Conservation (phyloP, 169 alveolate species). For the Plasmodium adleri region DNA sequence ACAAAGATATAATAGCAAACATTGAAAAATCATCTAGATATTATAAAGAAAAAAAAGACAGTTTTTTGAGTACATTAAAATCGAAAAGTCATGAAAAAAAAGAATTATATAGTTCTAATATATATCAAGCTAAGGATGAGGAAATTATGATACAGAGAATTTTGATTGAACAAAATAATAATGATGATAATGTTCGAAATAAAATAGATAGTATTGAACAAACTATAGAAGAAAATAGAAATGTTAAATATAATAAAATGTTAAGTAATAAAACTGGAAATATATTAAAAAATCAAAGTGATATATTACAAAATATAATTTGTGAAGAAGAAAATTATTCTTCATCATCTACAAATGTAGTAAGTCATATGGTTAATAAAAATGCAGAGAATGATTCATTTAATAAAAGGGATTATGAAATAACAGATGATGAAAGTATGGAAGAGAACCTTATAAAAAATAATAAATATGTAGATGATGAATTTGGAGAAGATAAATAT, state of each 20-base stretch:
- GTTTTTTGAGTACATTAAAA: neutral
- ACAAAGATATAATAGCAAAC: slow-evolving; percentile 36
- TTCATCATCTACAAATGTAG: too few species aligned
- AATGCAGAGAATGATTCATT: too few species aligned
- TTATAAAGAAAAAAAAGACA: slow-evolving; percentile 12
- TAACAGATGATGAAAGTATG: too few species aligned
- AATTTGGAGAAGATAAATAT: too few species aligned
- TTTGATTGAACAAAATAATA: slow-evolving; percentile 44
- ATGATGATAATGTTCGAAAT: slow-evolving; percentile 23
- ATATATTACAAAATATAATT: neutral
- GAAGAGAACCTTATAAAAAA: too few species aligned
- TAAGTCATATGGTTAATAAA: too few species aligned
- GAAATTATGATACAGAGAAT: slow-evolving; percentile 48
- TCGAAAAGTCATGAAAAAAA: slow-evolving; percentile 17
- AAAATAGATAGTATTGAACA: slow-evolving; percentile 39
- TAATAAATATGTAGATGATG: too few species aligned
- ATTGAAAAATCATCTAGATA: slow-evolving; percentile 29
- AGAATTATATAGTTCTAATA: neutral
- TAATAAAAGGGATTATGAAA: too few species aligned
- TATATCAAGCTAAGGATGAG: slow-evolving; percentile 3
- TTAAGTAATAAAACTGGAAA: slow-evolving; percentile 2
- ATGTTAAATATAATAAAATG: neutral
- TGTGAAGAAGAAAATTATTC: too few species aligned
- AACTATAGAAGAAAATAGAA: slow-evolving; percentile 30
- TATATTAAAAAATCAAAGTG: slow-evolving; percentile 14